These are phyloP conservation scores for Eudorina sp. DNA, from an alignment of 139 green algal species.

Conservation along the genomic window DNA sequence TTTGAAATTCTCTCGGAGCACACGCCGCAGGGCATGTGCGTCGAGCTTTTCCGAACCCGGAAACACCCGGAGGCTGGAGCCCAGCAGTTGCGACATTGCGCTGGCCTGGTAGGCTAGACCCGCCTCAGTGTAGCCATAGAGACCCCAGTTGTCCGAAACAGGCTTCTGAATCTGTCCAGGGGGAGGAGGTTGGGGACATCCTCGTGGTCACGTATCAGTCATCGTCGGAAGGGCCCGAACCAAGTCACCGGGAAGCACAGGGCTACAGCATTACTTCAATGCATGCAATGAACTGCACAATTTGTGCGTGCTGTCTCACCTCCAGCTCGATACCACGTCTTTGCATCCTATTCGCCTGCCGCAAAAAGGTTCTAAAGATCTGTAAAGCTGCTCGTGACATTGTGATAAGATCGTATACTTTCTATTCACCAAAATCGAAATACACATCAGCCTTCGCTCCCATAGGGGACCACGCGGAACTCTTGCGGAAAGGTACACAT, in stretches of 20 bases:
- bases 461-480: too few species aligned
- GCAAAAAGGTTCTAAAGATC: conserved; percentile 7
- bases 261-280: too few species aligned
- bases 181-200: too few species aligned
- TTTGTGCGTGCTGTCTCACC: not conserved
- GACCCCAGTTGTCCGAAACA: conserved; percentile 15
- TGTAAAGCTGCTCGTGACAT: conserved; percentile 16
- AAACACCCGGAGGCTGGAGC: conserved; percentile 1
- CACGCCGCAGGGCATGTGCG: not conserved
- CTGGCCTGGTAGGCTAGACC: conserved; percentile 23
- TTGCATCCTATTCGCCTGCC: not conserved
- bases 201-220: too few species aligned
- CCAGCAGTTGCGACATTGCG: conserved; percentile 8
- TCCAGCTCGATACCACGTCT: not conserved
- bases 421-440: too few species aligned
- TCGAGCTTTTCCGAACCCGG: conserved; percentile 15
- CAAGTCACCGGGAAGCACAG: too few species aligned
- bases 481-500: too few species aligned
- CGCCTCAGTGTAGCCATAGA: conserved; percentile 11
- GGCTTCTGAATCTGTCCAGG: conserved; percentile 44
- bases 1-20: conserved; percentile 36
- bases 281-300: too few species aligned
- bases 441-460: too few species aligned
- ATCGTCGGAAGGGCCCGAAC: too few species aligned
- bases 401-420: too few species aligned